Evolutionary conservation across 2,329 filamentous ascomycete genomes (phyloP), one percentile per base, ranked within the genome.

Genomic region (Lachnellula occidentalis): DNA sequence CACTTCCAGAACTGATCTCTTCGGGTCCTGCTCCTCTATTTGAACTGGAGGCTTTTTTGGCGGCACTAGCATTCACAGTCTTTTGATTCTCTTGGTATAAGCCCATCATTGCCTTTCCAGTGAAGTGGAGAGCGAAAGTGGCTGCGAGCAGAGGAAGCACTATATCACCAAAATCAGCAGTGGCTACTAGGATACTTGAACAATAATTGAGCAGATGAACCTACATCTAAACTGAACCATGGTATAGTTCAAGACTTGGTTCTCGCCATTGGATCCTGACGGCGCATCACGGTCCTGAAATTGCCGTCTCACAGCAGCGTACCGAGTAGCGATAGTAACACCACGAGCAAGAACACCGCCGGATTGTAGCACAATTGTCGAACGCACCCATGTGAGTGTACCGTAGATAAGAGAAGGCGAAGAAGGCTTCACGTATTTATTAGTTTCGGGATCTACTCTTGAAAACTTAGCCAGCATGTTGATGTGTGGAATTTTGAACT

Each of bases 51-150:
- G 48, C 48, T 17, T 61, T 64, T 17, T 61, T 64, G 64, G 71
- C 73, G 54, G 72, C 66, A 58, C 73, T 71, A 53, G 70, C 65
- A 49, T 74, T 68, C 80, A 89, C 87, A 58, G 78, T 81, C 70
- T 81, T 81, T 72, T 89, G 85, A 70, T 87, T 89, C 62, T 86
- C 81, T 64, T 86, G 72, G 69, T 91, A 90, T 19, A 90, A 74
- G 3, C 74, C 75, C 76, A 90, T 87, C 87, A 91, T 91, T 37
- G 81, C 80, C 53, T 85, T 82, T 34, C 88, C 87, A 19, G 88
- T 90, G 67, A 90, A 91, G 70, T 90, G 86, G 12, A 91, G 75
- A n/a, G 88, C 87, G 60, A 87, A 91, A 1, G 86, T 87, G 2
- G 87, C 80, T 0, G 87, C 87, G 8, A 92, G 74, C 3, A 91